Conservation (phyloP, 176 grass and related monocot genomes). For the Oryza meyeriana region DNA sequence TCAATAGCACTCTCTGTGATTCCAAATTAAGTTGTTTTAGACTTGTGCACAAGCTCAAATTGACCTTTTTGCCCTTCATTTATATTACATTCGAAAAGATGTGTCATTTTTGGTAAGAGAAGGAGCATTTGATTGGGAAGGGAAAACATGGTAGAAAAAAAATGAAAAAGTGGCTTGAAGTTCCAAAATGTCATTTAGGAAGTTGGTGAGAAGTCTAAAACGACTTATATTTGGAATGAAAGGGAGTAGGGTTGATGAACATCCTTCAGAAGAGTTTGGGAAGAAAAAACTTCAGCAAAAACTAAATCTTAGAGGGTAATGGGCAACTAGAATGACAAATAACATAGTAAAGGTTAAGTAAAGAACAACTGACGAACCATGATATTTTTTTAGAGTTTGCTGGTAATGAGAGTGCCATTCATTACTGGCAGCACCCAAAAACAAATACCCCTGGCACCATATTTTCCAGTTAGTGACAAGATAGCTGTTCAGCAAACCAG, state of each 20-base stretch:
- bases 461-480: background rate
- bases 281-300: background rate
- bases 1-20: background rate
- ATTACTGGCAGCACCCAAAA: background rate
- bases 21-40: background rate
- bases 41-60: background rate
- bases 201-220: background rate
- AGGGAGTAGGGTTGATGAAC: background rate
- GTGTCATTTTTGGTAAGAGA: background rate
- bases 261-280: background rate
- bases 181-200: background rate
- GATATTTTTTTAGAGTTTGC: background rate
- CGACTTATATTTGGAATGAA: background rate
- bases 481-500: background rate
- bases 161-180: background rate
- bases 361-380: background rate
- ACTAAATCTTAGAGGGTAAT: background rate
- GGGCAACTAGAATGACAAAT: background rate
- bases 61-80: background rate
- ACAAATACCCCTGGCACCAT: background rate
- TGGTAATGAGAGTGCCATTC: background rate
- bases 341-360: background rate
- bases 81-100: background rate
- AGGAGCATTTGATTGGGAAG: background rate
- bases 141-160: background rate